Base-by-base conservation (phyloP, 2,329 filamentous ascomycete genomes). In the Talaromyces sp. region DNA sequence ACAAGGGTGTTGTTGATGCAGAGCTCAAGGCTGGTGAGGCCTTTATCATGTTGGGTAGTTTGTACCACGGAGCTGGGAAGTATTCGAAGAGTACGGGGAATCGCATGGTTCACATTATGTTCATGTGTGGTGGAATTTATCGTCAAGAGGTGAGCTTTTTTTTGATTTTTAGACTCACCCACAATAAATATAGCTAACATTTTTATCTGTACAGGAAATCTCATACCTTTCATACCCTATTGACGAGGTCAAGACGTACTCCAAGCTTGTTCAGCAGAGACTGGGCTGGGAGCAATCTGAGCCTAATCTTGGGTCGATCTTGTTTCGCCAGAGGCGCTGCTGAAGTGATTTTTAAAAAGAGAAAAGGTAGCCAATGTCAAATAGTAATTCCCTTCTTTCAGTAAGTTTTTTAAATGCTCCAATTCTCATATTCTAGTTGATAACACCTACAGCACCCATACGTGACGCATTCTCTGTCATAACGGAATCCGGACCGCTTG, bases 241-340 rank as follows among this genome's bases (percentile, higher is more conserved):
- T 4, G 72, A 75, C 53, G 73, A 77, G 4, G 74, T 77, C 52
- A 75, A 70, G 65, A 71, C 66, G 5, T 77, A 73, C 58, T 74
- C 74, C 8, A 67, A 70, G 54, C 55, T 77, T 3, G 74, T 76
- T 17, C 69, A 70, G 43, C 70, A 76, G 19, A 67, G 74, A 24
- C 59, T 77, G 53, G 75, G 74, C 1, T 77, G 74, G 74, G 75
- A 73, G 61, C 73, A 77, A 58, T 72, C 70, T 32, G 74, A 77
- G 58, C 75, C 74, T 19, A 77, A 77, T 58, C 59, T 77, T 31
- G 75, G 75, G 72, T 77, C 17, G 75, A 77, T 64, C 64, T 77
- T 49, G 73, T 71, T 61, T 72, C 69, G 24, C 75, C 74, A 0
- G 73, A 77, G 8, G 46, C 31, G 13, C 19, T 58, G 43, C 11